Conservation (phyloP, 768 basidiomycete species). For the Asterophora parasitica region DNA sequence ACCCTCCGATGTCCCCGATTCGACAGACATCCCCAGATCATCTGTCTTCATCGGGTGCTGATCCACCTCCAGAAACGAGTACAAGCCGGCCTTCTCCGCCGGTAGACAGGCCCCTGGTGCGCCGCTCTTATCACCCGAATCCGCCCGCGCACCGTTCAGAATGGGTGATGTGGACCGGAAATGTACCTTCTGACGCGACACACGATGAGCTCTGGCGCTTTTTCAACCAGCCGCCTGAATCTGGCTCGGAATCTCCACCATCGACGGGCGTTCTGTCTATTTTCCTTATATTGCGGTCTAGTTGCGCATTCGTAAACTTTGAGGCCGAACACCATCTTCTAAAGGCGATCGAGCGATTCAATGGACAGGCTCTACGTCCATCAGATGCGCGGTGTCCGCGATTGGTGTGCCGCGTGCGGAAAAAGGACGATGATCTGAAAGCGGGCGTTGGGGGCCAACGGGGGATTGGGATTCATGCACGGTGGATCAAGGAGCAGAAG, state of each 20-base stretch:
- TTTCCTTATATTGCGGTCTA: slow-evolving; percentile 92
- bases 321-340: slow-evolving; percentile 56
- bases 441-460: slow-evolving; percentile 92
- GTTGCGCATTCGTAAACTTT: slow-evolving; percentile 93
- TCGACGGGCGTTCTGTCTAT: slow-evolving; percentile 70
- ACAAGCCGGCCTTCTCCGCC: slow-evolving; percentile 4
- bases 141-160: slow-evolving; percentile 74
- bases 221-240: slow-evolving; percentile 45
- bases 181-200: slow-evolving; percentile 78
- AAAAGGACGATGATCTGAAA: slow-evolving; percentile 77
- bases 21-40: slow-evolving; percentile 5
- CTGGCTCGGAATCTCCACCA: background rate
- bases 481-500: slow-evolving; percentile 70
- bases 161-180: slow-evolving; percentile 97
- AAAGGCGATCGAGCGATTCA: slow-evolving; percentile 66
- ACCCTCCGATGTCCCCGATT: slow-evolving; percentile 8
- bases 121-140: slow-evolving; percentile 64
- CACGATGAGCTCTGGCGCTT: slow-evolving; percentile 85
- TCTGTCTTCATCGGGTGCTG: slow-evolving; percentile 5
- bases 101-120: slow-evolving; percentile 30
- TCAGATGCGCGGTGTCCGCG: slow-evolving; percentile 68
- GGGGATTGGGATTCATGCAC: slow-evolving; percentile 76
- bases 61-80: slow-evolving; percentile 6
- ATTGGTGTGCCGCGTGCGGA: slow-evolving; percentile 79
- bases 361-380: slow-evolving; percentile 66